Conservation (phyloP, 345 rosid genomes). For the Adansonia digitata region DNA sequence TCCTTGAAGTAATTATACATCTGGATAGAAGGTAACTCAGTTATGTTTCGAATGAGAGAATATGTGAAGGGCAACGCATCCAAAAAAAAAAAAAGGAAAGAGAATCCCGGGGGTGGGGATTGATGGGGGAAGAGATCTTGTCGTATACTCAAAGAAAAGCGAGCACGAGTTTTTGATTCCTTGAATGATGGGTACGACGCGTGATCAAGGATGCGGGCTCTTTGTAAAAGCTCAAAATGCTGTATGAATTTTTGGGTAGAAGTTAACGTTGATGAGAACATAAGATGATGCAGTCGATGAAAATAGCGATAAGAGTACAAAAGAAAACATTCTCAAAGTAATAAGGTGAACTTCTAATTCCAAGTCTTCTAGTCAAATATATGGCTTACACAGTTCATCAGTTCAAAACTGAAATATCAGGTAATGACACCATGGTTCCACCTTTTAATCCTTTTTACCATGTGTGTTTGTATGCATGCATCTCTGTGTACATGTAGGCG, state of each 20-base stretch:
- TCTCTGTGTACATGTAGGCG: background rate
- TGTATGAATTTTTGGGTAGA: conserved; percentile 70
- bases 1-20: conserved; percentile 79
- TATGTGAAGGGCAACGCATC: too few relatives aligned
- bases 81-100: background rate
- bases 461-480: background rate
- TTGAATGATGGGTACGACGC: conserved; percentile 61
- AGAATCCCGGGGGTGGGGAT: background rate
- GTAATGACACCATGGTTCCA: background rate
- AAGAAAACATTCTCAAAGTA: background rate
- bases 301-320: background rate
- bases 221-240: conserved; percentile 93
- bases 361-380: background rate
- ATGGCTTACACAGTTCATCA: background rate
- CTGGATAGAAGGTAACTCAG: conserved; percentile 21
- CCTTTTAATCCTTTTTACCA: background rate
- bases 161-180: conserved; percentile 64
- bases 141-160: conserved; percentile 61
- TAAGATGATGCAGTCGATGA: background rate
- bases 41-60: too few relatives aligned
- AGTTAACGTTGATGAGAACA: conserved; percentile 6
- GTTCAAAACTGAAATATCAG: background rate
- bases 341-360: background rate
- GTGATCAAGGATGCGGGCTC: conserved; percentile 81
- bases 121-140: background rate